A percentile compares a stretch with the other conserved stretches of the same genome.
Evolutionary conservation across 441 rosid genomes (phyloP).

Genomic region (Croton setiger): DNA sequence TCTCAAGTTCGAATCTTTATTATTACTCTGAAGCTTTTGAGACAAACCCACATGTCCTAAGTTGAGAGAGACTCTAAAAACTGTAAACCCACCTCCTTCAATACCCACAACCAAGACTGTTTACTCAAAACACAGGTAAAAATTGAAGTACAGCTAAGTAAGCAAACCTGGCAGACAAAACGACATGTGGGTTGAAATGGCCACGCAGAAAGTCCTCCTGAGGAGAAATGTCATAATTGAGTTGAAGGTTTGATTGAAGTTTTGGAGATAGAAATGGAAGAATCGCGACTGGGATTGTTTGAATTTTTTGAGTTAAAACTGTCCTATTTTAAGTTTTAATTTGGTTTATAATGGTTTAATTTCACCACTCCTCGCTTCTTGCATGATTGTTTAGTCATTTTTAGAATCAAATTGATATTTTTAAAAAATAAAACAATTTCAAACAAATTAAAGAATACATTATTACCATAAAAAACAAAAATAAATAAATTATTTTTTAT

Average conservation of each 20-base stretch:
- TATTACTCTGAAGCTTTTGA: slow-evolving; percentile 32
- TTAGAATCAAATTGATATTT: no score
- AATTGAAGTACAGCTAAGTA: slow-evolving; percentile 67
- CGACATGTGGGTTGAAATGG: slow-evolving; percentile 57
- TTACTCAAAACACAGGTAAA: slow-evolving; percentile 47
- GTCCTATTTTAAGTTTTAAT: no score
- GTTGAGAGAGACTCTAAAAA: slow-evolving; percentile 44
- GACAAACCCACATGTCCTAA: slow-evolving; percentile 64
- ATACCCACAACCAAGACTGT: slow-evolving; percentile 51
- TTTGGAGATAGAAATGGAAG: slow-evolving; percentile 34
- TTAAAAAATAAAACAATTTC: no score
- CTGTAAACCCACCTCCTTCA: slow-evolving; percentile 84
- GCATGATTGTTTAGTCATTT: no score
- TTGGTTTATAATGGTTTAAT: no score
- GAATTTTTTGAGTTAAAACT: no score
- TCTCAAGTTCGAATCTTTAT: slow-evolving; percentile 36
- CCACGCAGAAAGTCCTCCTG: slow-evolving; percentile 48
- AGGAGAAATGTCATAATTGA: slow-evolving; percentile 28
- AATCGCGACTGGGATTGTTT: no score
- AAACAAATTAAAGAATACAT: no score
- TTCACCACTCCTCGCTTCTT: no score
- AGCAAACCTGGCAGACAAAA: slow-evolving; percentile 45
- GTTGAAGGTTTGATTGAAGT: slow-evolving; percentile 37
- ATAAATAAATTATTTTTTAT: no score
- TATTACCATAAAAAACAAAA: no score